Base-by-base conservation (phyloP, 345 rosid species). In the Hibiscus trionum region DNA sequence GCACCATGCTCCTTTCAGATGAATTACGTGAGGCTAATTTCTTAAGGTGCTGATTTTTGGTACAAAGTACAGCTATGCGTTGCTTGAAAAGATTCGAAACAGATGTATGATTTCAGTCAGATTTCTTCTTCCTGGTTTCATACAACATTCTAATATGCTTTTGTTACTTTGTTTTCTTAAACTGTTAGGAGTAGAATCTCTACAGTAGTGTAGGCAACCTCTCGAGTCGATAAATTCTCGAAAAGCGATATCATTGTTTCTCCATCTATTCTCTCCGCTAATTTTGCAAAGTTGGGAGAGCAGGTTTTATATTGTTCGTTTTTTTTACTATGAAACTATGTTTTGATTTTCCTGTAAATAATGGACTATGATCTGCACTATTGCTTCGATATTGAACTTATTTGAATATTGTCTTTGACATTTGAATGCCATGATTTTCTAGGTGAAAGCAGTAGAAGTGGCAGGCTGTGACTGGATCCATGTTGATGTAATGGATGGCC, bases 381-480 rank as follows among this genome's bases (percentile, higher is more conserved):
- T 65, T 26, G 46, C 10, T 42, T 35, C 55, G 62, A 52, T 53
- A 53, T 53, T 71, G n/a, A 62, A 19, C 47, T 70, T 17, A 57
- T 55, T 46, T 65, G 63, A n/a, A 27, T 12, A 27, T 56, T 19
- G 55, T 53, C 47, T 12, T 64, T 64, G 21, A 69, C 65, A 46
- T 59, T 77, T 77, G 71, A n/a, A 66, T 75, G 77, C 61, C 57
- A 50, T 66, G 6, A 37, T 75, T 77, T 37, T 76, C 53, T 81
- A 90, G 96, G 96, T 93, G 55, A 90, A 93, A 82, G 97, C 97
- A 3, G 97, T 90, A 49, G 98, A 93, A 75, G 26, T 85, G 79
- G 95, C 93, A 63, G 97, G 97, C 66, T 93, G 97, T 82, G 97
- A 93, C 70, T 93, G 97, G 98, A 90, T 93, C 75, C 98, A 93